Evolutionary conservation across 208 protist genomes (phyloP), one percentile per base, ranked within the genome.

Genomic region (Vickermania spadyakhi): DNA sequence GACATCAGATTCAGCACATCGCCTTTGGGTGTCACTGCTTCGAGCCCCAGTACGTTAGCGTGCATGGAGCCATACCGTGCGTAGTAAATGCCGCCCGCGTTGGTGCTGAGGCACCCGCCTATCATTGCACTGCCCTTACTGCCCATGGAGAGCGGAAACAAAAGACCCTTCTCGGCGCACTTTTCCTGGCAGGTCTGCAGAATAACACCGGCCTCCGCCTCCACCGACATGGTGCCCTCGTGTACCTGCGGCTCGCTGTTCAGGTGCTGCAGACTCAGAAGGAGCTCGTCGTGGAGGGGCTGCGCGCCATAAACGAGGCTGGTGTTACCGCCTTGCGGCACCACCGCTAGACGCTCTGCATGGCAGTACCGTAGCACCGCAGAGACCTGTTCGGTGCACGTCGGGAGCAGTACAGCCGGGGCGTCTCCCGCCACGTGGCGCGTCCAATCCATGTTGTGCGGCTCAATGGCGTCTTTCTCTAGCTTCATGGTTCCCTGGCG

Each of bases 281-380:
- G 85, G 22, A 98, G 62, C 65, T 99, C 96, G 69, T 98, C 93
- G 31, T 74, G 56, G 26, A 96, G 67, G 7, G 91, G 86, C 41
- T 86, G 79, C 21, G 71, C 73, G 1, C 96, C 96, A 63, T 97
- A 97, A 0, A 99, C 97, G 2, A 99, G 81, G 2, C 97, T 96
- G 0, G 97, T 99, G 73, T 99, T 99, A 25, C 97, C 97, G 30
- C 94, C 88, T 71, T 98, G 96, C n/a, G 96, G 94, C 28, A 97
- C 92, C 18, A 99, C 71, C n/a, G 86, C 94, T 29, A 98, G 58
- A 62, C 72, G 79, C 57, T 91, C 76, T 30, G 78, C 53, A 74
- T 98, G 91, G 76, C 96, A 98, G 77, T 98, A 96, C 49, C 55
- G 31, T 0, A 99, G 58, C 52, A 98, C 89, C 22, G 67, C 55